Percentiles rank a stretch among this genome's conserved stretches.
Conservation (phyloP, 1,284 basidiomycete genomes). For the Laetiporus sulphureus region DNA sequence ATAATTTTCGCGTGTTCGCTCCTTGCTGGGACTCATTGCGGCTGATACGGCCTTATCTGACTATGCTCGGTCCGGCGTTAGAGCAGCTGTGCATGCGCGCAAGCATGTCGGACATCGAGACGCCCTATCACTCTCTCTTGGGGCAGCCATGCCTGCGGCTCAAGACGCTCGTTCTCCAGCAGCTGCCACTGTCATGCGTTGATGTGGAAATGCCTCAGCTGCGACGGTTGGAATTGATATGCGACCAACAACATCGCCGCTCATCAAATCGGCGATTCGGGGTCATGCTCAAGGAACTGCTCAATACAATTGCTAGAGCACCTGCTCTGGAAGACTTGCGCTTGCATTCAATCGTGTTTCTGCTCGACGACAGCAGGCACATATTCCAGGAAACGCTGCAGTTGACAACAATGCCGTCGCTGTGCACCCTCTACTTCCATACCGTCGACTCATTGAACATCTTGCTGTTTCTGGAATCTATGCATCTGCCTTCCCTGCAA, state of each 20-base stretch:
- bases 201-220: conserved; percentile 20
- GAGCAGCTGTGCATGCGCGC: conserved; percentile 26
- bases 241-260: conserved; percentile 23
- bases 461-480: conserved; percentile 25
- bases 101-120: conserved; percentile 20
- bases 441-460: conserved; percentile 25
- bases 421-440: conserved; percentile 20
- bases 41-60: conserved; percentile 17
- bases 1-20: conserved; percentile 23
- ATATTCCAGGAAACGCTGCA: conserved; percentile 19
- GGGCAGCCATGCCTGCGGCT: conserved; percentile 23
- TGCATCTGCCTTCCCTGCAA: conserved; percentile 18
- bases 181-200: conserved; percentile 24
- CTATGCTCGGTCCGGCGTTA: conserved; percentile 21
- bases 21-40: conserved; percentile 26
- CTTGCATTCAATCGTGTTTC: conserved; percentile 23
- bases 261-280: conserved; percentile 16
- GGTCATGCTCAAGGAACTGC: conserved; percentile 23
- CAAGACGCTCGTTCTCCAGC: conserved; percentile 23
- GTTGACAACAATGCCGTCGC: conserved; percentile 15
- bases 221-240: conserved; percentile 21
- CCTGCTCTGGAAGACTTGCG: conserved; percentile 22
- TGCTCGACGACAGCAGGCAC: conserved; percentile 22
- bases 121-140: conserved; percentile 21
- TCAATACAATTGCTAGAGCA: conserved; percentile 18